These are phyloP conservation scores for Hemisphaericaspora lyxosophila DNA, from an alignment of 1,139 yeast species.

Conservation along the genomic window DNA sequence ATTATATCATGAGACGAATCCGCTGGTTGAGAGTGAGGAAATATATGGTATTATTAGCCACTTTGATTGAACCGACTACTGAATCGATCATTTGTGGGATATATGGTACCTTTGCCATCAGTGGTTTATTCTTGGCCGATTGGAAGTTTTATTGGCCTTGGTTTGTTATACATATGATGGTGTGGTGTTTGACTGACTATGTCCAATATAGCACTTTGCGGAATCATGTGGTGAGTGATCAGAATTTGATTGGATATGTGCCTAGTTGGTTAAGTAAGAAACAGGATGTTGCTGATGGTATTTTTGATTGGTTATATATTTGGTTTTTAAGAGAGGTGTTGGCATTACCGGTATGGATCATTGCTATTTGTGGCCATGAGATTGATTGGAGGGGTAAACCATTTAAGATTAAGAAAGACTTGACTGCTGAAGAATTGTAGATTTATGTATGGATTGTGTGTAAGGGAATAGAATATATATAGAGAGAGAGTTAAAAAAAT, in stretches of 20 bases:
- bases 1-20: slow-evolving; percentile 66
- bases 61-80: slow-evolving; percentile 83
- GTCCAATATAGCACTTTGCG: slow-evolving; percentile 54
- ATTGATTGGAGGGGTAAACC: slow-evolving; percentile 85
- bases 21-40: slow-evolving; percentile 90
- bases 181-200: slow-evolving; percentile 69
- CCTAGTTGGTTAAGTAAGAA: slow-evolving; percentile 29
- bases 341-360: slow-evolving; percentile 83
- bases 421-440: slow-evolving; percentile 68
- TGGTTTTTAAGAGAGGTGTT: slow-evolving; percentile 73
- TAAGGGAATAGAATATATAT: slow-evolving; percentile 1
- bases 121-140: slow-evolving; percentile 42
- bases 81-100: slow-evolving; percentile 70
- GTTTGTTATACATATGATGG: slow-evolving; percentile 52
- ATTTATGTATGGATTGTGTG: not conserved
- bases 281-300: not conserved
- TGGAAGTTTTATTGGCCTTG: slow-evolving; percentile 34
- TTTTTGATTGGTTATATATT: slow-evolving; percentile 28
- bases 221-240: slow-evolving; percentile 19
- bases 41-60: slow-evolving; percentile 85
- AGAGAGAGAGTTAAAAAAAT: no score
- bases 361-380: slow-evolving; percentile 74
- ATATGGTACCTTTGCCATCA: slow-evolving; percentile 62
- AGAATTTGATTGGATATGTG: slow-evolving; percentile 21
- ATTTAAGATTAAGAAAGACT: slow-evolving; percentile 67